phyloP scores from a whole-genome alignment of 2,329 filamentous ascomycete genomes.

The Colletotrichum liaoningense region DNA sequence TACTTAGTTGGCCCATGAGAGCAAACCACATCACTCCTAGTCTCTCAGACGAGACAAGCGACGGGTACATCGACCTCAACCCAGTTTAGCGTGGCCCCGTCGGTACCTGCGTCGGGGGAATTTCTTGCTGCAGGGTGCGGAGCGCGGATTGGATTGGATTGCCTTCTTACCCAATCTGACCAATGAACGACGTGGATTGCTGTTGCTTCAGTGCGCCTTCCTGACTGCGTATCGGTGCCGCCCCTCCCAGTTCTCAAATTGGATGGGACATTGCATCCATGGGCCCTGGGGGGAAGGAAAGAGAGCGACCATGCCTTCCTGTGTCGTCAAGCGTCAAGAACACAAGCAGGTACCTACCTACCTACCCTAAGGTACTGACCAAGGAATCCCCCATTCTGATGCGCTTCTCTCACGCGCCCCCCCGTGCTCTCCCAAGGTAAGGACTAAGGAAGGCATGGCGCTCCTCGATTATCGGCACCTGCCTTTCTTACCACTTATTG shows the following conservation, averaged over 20 bases:
- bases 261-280: constrained; percentile 32
- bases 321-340: not conserved
- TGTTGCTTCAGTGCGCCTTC: constrained; percentile 13
- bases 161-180: not conserved
- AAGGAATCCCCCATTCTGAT: not conserved
- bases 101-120: constrained; percentile 35
- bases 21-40: not conserved
- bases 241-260: constrained; percentile 27
- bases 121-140: constrained; percentile 22
- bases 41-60: not conserved
- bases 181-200: constrained; percentile 9
- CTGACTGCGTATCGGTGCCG: not conserved
- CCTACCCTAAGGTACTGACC: too few species aligned
- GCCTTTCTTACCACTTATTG: not conserved
- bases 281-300: too few species aligned
- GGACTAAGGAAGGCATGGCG: too few species aligned
- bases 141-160: not conserved
- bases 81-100: constrained; percentile 24
- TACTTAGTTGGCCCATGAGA: not conserved
- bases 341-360: not conserved
- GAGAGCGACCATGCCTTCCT: too few species aligned
- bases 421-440: not conserved
- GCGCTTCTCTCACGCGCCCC: not conserved
- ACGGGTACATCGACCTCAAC: constrained; percentile 16
- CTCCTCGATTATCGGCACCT: not conserved